Percentiles rank a stretch among this genome's conserved stretches.
phyloP scores from a whole-genome alignment of 345 rosid species.

The Moricandia moricandioides region DNA sequence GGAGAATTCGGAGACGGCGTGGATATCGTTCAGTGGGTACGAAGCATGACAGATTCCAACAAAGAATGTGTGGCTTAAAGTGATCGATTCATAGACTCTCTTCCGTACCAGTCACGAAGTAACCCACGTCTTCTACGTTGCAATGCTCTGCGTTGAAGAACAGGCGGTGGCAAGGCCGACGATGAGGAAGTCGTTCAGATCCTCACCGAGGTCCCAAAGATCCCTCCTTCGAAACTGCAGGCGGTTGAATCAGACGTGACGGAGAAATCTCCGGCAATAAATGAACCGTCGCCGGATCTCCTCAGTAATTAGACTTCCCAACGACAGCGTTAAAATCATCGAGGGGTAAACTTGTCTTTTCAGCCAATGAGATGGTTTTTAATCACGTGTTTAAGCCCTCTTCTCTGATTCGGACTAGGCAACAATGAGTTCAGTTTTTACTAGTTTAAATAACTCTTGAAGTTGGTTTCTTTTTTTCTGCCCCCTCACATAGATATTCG shows the following conservation, averaged over 20 bases:
- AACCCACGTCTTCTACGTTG: conserved; percentile 86
- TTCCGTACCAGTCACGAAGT: conserved; percentile 75
- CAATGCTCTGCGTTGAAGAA: conserved; percentile 90
- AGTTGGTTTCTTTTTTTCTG: background rate
- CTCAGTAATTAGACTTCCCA: conserved; percentile 1
- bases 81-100: conserved; percentile 77
- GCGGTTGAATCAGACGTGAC: conserved; percentile 35
- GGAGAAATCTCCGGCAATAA: conserved; percentile 1
- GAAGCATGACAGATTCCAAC: conserved; percentile 75
- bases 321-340: background rate
- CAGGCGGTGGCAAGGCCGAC: conserved; percentile 90
- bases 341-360: background rate
- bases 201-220: conserved; percentile 69
- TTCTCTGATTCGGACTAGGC: background rate
- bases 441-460: background rate
- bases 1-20: conserved; percentile 97
- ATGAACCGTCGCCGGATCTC: conserved; percentile 14
- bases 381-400: background rate
- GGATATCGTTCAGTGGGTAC: conserved; percentile 93
- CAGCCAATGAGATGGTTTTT: background rate
- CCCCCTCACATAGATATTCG: background rate
- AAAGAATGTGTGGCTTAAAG: conserved; percentile 70
- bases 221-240: conserved; percentile 39
- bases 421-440: background rate
- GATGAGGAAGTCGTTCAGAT: conserved; percentile 96